phyloP scores from a whole-genome alignment of 331 rosid genomes.

The Telfairia occidentalis region DNA sequence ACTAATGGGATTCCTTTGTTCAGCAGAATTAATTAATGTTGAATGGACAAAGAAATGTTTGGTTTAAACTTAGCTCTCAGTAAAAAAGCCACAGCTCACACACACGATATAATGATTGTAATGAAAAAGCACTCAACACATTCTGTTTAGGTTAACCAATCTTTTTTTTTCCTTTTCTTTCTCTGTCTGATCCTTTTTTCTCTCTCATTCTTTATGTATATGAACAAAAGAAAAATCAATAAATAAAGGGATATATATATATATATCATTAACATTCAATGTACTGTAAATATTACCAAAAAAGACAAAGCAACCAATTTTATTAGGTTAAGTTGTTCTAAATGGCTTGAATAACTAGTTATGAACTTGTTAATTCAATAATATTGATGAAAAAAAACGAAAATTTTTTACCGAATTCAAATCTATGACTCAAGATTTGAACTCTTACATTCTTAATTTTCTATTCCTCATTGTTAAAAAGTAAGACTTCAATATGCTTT shows the following conservation, averaged over 20 bases:
- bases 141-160: not conserved
- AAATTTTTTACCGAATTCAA: not conserved
- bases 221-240: not conserved
- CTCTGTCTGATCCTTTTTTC: not conserved
- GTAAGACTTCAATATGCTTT: not conserved
- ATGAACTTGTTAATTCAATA: too few species aligned
- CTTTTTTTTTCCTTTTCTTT: conserved; percentile 7
- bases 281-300: not conserved
- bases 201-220: not conserved
- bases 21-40: not conserved
- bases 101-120: not conserved
- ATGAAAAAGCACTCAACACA: not conserved
- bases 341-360: too few species aligned
- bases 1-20: not conserved
- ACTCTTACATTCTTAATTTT: not conserved
- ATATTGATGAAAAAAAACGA: too few species aligned
- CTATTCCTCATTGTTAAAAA: not conserved
- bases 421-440: not conserved
- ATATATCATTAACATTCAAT: not conserved
- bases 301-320: not conserved
- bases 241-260: not conserved
- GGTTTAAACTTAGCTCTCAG: not conserved
- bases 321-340: too few species aligned
- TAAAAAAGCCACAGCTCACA: not conserved
- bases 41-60: not conserved